Percentiles rank a stretch among this genome's conserved stretches.
Conservation (phyloP, 441 rosid species). For the Raphanus hybrid region DNA sequence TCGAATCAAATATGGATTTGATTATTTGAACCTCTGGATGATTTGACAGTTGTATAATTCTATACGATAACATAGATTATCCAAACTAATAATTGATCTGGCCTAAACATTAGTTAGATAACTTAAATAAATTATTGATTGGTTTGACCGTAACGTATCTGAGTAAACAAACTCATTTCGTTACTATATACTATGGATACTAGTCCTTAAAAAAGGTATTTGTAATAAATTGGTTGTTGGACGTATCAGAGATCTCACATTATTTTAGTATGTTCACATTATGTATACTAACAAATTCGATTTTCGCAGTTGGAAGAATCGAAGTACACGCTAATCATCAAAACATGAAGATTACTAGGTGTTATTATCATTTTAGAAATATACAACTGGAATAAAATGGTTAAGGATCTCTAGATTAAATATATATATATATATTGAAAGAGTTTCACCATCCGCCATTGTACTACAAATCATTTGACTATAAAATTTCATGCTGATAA, state of each 20-base stretch:
- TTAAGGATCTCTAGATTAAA: not conserved
- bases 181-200: not conserved
- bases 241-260: not conserved
- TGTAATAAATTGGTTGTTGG: not conserved
- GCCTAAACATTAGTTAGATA: not conserved
- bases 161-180: not conserved
- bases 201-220: not conserved
- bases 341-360: not conserved
- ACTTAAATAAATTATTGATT: not conserved
- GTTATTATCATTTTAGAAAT: not conserved
- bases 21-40: constrained; percentile 23
- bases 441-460: too few species aligned
- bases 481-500: too few species aligned
- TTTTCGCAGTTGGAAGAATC: not conserved
- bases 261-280: not conserved
- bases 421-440: too few species aligned
- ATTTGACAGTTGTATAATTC: constrained; percentile 26
- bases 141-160: constrained; percentile 14
- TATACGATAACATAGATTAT: constrained; percentile 18
- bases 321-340: not conserved
- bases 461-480: too few species aligned
- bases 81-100: constrained; percentile 17
- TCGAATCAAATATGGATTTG: constrained; percentile 13
- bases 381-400: not conserved
- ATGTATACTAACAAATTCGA: not conserved